Base-by-base conservation (phyloP, 331 rosid genomes). In the Rosa hybrid region DNA sequence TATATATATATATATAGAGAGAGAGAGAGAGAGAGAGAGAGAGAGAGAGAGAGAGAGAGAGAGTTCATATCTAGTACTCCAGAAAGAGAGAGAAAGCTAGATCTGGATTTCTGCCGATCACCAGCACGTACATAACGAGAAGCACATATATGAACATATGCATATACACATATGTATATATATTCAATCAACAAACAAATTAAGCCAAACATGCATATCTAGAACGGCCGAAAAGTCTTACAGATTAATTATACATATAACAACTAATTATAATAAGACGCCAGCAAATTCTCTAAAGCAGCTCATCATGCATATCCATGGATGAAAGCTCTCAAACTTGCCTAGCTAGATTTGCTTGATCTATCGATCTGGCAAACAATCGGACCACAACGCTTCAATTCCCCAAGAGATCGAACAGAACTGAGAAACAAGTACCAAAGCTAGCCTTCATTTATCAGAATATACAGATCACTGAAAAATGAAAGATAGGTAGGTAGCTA, bases 321-420 rank as follows among this genome's bases (percentile, higher is more conserved):
- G 51, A 78, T 30, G 57, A 75, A 27, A 73, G 71, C 72, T 60
- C 77, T 57, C 53, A 21, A 78, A 68, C 42, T 71, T 14, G 69
- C 56, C 71, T 6, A 60, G 67, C 7, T 50, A 78, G 80, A 78
- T 71, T 77, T 85, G 89, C 83, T 90, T 76, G 89, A 90, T 87
- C 81, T 82, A 88, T 88, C 72, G 89, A 90, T 87, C 81, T 82
- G 88, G 89, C 87, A 82, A 83, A 87, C 63, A 83, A 73, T 91
- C 97, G 97, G 97, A 92, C 97, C 97, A 68, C 21, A 60, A 84
- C 75, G 92, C 97, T 92, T 92, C 97, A 83, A 92, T 92, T 92
- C 97, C 96, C 95, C 83, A 84, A 86, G 86, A 80, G 67, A 87
- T 87, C 18, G 41, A 88, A 77, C 86, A 87, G 76, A 85, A 76